phyloP scores from a whole-genome alignment of 257 asterid genomes.

The Dorcoceras hygrometricum region DNA sequence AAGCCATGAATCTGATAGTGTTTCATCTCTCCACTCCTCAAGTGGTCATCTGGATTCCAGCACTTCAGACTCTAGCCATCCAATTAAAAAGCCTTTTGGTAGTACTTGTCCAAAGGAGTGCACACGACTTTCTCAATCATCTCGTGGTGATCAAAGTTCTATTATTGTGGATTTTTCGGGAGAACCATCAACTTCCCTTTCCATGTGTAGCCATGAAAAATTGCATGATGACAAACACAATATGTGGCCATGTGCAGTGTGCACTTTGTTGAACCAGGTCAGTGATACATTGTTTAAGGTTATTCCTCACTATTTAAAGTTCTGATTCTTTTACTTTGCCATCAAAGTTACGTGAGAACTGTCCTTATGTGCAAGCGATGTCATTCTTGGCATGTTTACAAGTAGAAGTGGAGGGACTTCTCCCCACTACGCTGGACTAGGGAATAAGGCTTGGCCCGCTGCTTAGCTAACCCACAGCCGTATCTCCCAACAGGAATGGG shows the following conservation, averaged over 20 bases:
- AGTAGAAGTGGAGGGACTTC: too few species aligned
- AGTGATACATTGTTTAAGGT: slow-evolving; percentile 22
- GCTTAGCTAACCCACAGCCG: too few species aligned
- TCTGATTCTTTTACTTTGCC: slow-evolving; percentile 7
- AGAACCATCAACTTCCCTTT: slow-evolving; percentile 40
- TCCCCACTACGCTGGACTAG: too few species aligned
- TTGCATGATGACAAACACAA: slow-evolving; percentile 23
- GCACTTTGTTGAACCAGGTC: slow-evolving; percentile 90
- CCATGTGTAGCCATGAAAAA: slow-evolving; percentile 24
- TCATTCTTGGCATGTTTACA: slow-evolving; percentile 8
- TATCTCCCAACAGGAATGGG: too few species aligned
- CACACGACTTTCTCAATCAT: slow-evolving; percentile 19
- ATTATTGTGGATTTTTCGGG: slow-evolving; percentile 24
- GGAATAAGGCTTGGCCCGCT: too few species aligned
- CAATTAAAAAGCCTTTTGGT: slow-evolving; percentile 25
- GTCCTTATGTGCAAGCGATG: not conserved
- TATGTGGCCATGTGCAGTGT: slow-evolving; percentile 62
- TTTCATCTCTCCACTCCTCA: slow-evolving; percentile 25
- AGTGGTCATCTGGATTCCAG: slow-evolving; percentile 28
- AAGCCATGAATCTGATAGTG: slow-evolving; percentile 39
- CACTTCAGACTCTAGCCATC: slow-evolving; percentile 28
- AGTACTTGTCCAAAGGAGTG: slow-evolving; percentile 23
- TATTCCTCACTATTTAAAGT: slow-evolving; percentile 5
- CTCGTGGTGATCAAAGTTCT: slow-evolving; percentile 19
- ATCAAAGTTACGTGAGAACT: slow-evolving; percentile 13